Base-by-base conservation (phyloP, 129 eudicot genomes). In the Heracleum sosnowskyi region DNA sequence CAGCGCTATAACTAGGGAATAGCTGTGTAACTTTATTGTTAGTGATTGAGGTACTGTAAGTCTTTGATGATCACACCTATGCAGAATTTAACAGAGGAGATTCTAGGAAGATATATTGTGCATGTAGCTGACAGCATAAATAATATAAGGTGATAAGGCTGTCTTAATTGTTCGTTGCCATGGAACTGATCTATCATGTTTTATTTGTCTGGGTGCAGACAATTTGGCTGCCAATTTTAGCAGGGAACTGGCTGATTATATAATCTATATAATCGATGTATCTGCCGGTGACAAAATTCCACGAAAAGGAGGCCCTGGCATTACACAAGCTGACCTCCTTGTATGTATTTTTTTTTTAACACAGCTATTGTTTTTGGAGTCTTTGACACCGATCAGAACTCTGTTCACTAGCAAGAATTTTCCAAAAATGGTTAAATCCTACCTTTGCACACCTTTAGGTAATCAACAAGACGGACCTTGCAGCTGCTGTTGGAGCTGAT, bases 251-350 rank as follows among this genome's bases (percentile, higher is more conserved):
- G 98, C 98, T 26, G 97, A 94, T 77, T 94, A 94, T 75, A 94
- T 94, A 57, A 94, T 94, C 53, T 94, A 94, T 76, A 94, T 94
- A 84, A 91, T 94, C 41, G 98, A 94, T 82, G 98, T 94, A 80
- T 94, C 98, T 24, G 98, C 82, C 34, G 98, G 98, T 42, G 98
- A 94, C 80, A 94, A 94, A 89, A 94, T 94, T 72, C 98, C 98
- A 10, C 88, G 98, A 11, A 94, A 94, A 85, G 98, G 98, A 78
- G 98, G 98, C 41, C 98, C 98, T 1, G 98, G 98, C 72, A 94
- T 94, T 28, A 94, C 98, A n/a, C 98, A 94, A 83, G 98, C 98
- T 75, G 98, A 94, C 77, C 98, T 94, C 79, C 96, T 94, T 41
- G 98, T 94, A 79, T 34, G 97, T 78, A 24, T 28, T 79, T 8